A percentile compares a stretch with the other conserved stretches of the same genome.
Conservation (phyloP, 2,329 filamentous ascomycete genomes). For the Purpureocillium takamizusanense region DNA sequence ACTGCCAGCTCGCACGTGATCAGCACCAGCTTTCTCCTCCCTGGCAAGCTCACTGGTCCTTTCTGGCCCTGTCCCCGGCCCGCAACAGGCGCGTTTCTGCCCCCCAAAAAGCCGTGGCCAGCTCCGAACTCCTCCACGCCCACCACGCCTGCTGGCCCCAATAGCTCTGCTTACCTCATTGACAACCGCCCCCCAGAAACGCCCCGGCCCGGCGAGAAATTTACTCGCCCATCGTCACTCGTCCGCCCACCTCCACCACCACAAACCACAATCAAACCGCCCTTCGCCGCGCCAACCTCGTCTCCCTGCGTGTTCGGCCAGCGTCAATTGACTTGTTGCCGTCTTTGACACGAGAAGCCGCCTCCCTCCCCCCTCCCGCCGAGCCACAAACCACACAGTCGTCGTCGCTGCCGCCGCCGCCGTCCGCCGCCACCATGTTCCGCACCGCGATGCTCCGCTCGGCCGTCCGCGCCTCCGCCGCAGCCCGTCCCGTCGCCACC, state of each 20-base stretch:
- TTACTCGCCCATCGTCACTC: constrained; percentile 22
- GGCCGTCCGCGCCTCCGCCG: constrained; percentile 54
- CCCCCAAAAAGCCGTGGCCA: constrained; percentile 9
- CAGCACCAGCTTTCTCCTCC: no score
- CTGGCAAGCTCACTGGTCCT: no score
- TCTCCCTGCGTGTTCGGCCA: constrained; percentile 1
- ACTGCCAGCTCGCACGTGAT: no score
- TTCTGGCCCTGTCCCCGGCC: no score
- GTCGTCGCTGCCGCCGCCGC: no score
- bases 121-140: no score
- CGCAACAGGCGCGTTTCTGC: constrained; percentile 1
- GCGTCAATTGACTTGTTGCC: constrained; percentile 4
- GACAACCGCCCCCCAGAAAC: no score
- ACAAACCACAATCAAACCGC: constrained; percentile 4
- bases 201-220: constrained; percentile 29
- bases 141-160: no score
- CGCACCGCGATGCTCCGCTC: constrained; percentile 77
- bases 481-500: constrained; percentile 33
- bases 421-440: constrained; percentile 56
- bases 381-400: no score
- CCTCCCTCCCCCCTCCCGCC: no score
- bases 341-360: no score
- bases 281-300: background rate
- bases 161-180: no score
- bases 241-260: background rate